Conservation (phyloP, 306 rosid species). For the Citrullus mucosospermus region DNA sequence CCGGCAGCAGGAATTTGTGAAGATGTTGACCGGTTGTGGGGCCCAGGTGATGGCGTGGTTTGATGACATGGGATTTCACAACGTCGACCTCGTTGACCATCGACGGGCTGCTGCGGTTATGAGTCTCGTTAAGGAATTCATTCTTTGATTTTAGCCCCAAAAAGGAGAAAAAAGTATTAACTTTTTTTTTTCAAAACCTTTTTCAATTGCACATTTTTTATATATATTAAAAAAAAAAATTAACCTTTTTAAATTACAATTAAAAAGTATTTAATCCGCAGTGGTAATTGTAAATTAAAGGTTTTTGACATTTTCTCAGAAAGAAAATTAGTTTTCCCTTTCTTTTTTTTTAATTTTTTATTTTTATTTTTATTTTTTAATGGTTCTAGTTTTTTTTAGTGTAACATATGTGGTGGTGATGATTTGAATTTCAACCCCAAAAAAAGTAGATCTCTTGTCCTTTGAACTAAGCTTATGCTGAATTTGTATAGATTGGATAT, state of each 20-base stretch:
- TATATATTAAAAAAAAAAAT: too few species aligned
- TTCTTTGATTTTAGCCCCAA: conserved; percentile 6
- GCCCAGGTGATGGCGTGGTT: conserved; percentile 45
- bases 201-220: too few species aligned
- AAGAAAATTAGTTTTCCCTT: neutral
- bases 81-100: conserved; percentile 41
- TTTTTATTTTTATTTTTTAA: too few species aligned
- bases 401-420: neutral
- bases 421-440: neutral
- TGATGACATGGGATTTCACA: conserved; percentile 49
- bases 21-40: conserved; percentile 41
- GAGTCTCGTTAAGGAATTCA: conserved; percentile 35
- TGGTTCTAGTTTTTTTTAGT: neutral
- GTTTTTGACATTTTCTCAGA: neutral
- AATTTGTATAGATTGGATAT: too few species aligned
- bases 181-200: too few species aligned
- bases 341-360: too few species aligned
- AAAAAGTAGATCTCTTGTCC: too few species aligned
- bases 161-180: neutral
- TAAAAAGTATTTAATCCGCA: neutral
- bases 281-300: neutral
- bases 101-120: conserved; percentile 20
- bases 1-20: conserved; percentile 41
- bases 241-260: neutral
- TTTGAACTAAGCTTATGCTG: neutral